These are phyloP conservation scores for Ramaria rubella DNA, from an alignment of 768 basidiomycete genomes.

Conservation along the genomic window DNA sequence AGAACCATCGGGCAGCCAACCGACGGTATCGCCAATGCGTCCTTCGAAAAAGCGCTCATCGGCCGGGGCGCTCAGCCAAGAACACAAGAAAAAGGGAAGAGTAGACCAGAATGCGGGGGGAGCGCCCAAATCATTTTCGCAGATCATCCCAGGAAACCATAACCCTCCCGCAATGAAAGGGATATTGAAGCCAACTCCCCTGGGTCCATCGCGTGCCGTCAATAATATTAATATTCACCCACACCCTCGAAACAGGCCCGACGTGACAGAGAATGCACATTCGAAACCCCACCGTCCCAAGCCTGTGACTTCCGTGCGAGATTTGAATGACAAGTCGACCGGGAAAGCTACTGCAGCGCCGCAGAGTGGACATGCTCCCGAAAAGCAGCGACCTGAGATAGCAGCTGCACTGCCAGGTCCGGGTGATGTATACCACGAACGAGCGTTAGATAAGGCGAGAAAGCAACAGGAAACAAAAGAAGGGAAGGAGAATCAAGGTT, in stretches of 20 bases:
- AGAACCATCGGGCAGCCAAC: neutral
- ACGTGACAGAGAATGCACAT: neutral
- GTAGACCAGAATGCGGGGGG: neutral
- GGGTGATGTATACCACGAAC: slow-evolving; percentile 1
- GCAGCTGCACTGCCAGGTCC: neutral
- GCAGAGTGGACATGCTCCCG: neutral
- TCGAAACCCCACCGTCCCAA: neutral
- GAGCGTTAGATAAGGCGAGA: slow-evolving; percentile 3
- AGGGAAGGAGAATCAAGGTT: neutral
- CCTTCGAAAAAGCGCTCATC: slow-evolving; percentile 43
- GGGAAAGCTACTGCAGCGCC: neutral
- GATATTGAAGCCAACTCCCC: neutral
- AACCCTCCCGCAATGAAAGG: neutral
- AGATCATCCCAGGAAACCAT: neutral
- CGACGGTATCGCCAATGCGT: slow-evolving; percentile 31
- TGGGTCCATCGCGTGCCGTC: neutral
- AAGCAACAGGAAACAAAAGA: neutral
- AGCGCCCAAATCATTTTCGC: slow-evolving; percentile 11
- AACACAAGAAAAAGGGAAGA: slow-evolving; percentile 1
- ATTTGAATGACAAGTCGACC: neutral
- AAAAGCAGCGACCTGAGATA: neutral
- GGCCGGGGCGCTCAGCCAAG: slow-evolving; percentile 12
- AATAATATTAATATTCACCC: neutral
- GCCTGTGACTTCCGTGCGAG: neutral
- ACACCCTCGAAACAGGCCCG: neutral